Base-by-base conservation (phyloP, 2,329 filamentous ascomycete species). In the Basipetospora chlamydospora region DNA sequence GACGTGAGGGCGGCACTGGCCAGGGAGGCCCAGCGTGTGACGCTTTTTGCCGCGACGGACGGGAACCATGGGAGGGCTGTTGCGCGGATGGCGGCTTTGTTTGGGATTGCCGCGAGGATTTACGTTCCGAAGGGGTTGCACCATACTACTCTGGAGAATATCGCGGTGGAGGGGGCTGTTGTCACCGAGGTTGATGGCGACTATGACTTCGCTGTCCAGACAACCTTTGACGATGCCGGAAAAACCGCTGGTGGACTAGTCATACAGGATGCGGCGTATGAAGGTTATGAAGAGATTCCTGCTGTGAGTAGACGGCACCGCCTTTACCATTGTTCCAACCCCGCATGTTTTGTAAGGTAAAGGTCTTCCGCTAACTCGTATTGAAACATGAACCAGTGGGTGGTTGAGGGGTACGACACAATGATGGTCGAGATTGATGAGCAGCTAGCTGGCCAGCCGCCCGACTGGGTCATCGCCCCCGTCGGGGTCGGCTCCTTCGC, bases 51-150 rank as follows among this genome's bases (percentile, higher is more conserved):
- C 0, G 75, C 76, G 2, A 84, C 79, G 0, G 80, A 84, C 33
- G 83, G 82, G 0, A 88, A 88, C 43, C 80, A 81, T 61, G 82
- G 83, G 0, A 62, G 80, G 2, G 81, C 83, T 0, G 67, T 85
- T 1, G 77, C 80, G 0, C 62, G 70, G 6, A 83, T 87, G 72
- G 77, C 68, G 0, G 59, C 55, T 28, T 61, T 74, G 9, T 56
- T 88, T 8, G 61, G 58, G 0, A 53, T 84, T 0, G 47, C 58
- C 0, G 66, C 65, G 0, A 57, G 59, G 12, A 72, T 87, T 4
- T 78, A 72, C 44, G 77, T 86, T 1, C 78, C 80, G 0, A 48
- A 47, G 0, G 63, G 60, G 17, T 72, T 84, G 62, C 60, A 69
- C 30, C 48, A 55, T 5, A 54, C 56, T 2, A 79, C 77, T 0